These are phyloP conservation scores for Leptographium lundbergii DNA, from an alignment of 2,329 filamentous ascomycete species.

Conservation along the genomic window DNA sequence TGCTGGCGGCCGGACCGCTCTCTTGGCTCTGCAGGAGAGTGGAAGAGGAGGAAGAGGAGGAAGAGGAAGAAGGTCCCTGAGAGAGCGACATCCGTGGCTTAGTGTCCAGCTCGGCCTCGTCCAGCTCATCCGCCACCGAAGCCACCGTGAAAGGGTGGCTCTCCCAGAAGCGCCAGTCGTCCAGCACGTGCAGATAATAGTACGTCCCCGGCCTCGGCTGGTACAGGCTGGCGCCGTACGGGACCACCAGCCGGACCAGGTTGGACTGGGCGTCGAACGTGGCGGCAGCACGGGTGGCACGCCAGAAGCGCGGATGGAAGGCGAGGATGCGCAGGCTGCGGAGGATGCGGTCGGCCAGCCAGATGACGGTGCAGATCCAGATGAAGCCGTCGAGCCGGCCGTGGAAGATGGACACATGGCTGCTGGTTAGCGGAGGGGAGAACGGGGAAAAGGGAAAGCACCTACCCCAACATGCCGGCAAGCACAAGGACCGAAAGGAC, in stretches of 20 bases:
- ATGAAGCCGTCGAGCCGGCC: conserved; percentile 26
- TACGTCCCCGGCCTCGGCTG: conserved; percentile 26
- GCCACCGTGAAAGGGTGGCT: conserved; percentile 38
- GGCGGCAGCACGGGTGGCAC: conserved; percentile 16
- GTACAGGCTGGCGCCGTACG: conserved; percentile 17
- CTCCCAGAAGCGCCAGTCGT: conserved; percentile 29
- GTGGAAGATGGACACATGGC: conserved; percentile 27
- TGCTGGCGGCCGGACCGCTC: not conserved
- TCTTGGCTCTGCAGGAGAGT: not conserved
- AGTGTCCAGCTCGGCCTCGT: not conserved
- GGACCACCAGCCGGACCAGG: conserved; percentile 28
- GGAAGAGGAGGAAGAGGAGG: not conserved
- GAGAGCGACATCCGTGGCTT: no score
- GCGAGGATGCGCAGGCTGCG: conserved; percentile 29
- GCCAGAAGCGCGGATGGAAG: conserved; percentile 20
- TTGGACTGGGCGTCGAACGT: conserved; percentile 25
- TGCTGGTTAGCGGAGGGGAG: not conserved
- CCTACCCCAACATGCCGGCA: conserved; percentile 17
- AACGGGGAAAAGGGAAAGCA: not conserved
- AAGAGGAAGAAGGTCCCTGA: no score
- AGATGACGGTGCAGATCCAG: conserved; percentile 6
- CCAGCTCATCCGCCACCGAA: not conserved
- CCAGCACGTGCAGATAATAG: conserved; percentile 31
- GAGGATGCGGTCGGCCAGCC: conserved; percentile 9
- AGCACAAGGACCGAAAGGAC: conserved; percentile 26